Evolutionary conservation across 1,284 basidiomycete genomes (phyloP).

Genomic region (Athelia sp.): DNA sequence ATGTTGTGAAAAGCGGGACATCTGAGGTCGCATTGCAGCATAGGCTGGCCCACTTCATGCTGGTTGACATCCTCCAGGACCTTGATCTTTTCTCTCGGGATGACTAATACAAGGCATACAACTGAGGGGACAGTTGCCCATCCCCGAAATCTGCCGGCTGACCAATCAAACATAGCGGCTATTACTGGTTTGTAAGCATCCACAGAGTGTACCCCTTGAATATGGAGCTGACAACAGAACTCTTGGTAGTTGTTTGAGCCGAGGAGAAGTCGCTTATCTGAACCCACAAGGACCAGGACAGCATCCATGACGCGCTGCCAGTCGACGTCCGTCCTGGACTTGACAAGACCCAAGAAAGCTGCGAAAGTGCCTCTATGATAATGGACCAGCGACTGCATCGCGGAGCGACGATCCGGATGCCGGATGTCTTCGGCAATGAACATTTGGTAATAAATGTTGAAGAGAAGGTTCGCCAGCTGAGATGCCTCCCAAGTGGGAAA

Average conservation of each 20-base stretch:
- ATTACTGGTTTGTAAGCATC: neutral
- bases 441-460: slow-evolving; percentile 26
- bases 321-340: no score
- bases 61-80: slow-evolving; percentile 14
- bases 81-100: slow-evolving; percentile 28
- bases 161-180: no score
- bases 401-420: neutral
- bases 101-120: slow-evolving; percentile 26
- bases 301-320: no score
- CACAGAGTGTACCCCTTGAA: slow-evolving; percentile 19
- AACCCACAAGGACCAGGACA: neutral
- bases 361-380: slow-evolving; percentile 23
- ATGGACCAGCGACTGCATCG: neutral
- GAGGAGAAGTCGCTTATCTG: slow-evolving; percentile 25
- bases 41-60: slow-evolving; percentile 19
- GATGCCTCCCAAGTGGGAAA: no score
- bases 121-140: slow-evolving; percentile 27
- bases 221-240: slow-evolving; percentile 32
- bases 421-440: slow-evolving; percentile 38
- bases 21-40: slow-evolving; percentile 24
- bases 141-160: no score
- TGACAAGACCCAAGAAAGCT: slow-evolving; percentile 24
- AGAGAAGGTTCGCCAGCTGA: no score
- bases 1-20: slow-evolving; percentile 16
- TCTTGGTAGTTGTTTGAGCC: slow-evolving; percentile 36